Evolutionary conservation across 495 filamentous ascomycete genomes (phyloP).

Genomic region (Tuber calosporum): DNA sequence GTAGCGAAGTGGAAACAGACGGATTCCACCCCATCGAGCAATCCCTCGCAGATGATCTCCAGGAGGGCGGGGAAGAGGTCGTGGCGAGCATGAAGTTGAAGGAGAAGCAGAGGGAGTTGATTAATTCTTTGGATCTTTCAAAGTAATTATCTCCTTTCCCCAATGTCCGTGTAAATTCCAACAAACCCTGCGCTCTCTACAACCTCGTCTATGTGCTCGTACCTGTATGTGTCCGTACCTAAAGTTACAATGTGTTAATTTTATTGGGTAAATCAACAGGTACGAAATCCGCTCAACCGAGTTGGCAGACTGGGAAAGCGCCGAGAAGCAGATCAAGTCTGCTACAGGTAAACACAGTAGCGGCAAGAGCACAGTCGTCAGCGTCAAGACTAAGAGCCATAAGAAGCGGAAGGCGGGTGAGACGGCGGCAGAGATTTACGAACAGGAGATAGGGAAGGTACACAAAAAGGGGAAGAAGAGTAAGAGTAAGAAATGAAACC

Average conservation of each 20-base stretch:
- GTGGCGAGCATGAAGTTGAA: slow-evolving; percentile 58
- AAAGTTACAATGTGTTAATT: slow-evolving; percentile 47
- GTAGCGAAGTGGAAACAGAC: slow-evolving; percentile 58
- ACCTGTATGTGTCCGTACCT: slow-evolving; percentile 1
- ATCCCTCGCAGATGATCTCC: slow-evolving; percentile 75
- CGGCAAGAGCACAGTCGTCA: slow-evolving; percentile 64
- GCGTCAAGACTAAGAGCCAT: slow-evolving; percentile 63
- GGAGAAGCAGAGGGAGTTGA: slow-evolving; percentile 69
- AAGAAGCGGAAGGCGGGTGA: slow-evolving; percentile 74
- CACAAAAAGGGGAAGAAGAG: slow-evolving; percentile 52
- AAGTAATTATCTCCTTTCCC: slow-evolving; percentile 54
- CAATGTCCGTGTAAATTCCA: slow-evolving; percentile 2
- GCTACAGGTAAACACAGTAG: slow-evolving; percentile 48
- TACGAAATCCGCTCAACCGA: slow-evolving; percentile 68
- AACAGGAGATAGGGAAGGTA: slow-evolving; percentile 53
- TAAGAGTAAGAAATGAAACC: slow-evolving; percentile 43
- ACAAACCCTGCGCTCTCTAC: not conserved
- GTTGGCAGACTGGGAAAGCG: slow-evolving; percentile 66
- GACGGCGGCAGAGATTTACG: slow-evolving; percentile 54
- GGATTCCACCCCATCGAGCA: slow-evolving; percentile 62
- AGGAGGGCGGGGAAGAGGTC: slow-evolving; percentile 71
- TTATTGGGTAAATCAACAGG: slow-evolving; percentile 48
- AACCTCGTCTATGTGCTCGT: not conserved
- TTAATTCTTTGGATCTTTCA: slow-evolving; percentile 80
- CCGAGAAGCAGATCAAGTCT: slow-evolving; percentile 65